Evolutionary conservation across 257 asterid genomes (phyloP).

Genomic region (Fraxinus pennsylvanica): DNA sequence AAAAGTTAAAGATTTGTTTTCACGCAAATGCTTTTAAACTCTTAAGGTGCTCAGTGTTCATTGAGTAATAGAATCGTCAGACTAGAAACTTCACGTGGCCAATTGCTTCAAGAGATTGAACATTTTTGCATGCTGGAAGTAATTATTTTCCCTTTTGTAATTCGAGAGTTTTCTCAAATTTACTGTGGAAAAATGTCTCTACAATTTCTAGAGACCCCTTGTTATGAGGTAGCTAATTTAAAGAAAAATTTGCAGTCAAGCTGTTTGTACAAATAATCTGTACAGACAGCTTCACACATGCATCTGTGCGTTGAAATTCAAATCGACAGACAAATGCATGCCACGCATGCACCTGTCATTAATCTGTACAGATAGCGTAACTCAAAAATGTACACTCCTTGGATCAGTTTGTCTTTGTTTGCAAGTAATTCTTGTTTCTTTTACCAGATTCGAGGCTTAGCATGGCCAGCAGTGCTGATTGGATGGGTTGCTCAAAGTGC

Average conservation of each 20-base stretch:
- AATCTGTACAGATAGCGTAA: too few species aligned
- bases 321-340: too few species aligned
- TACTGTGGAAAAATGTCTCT: conserved; percentile 22
- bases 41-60: neutral
- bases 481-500: conserved; percentile 99
- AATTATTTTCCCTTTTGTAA: conserved; percentile 1
- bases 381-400: too few species aligned
- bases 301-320: too few species aligned
- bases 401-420: neutral
- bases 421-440: conserved; percentile 21
- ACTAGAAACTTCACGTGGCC: conserved; percentile 5
- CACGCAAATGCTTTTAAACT: neutral
- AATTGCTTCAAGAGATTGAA: conserved; percentile 11
- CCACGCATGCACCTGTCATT: too few species aligned
- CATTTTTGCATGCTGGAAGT: conserved; percentile 8
- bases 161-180: neutral
- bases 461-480: conserved; percentile 93
- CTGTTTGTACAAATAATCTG: too few species aligned
- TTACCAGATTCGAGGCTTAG: conserved; percentile 86
- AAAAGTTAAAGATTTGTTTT: neutral
- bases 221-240: neutral
- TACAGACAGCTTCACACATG: too few species aligned
- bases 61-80: neutral
- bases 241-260: neutral
- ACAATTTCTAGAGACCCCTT: conserved; percentile 11